Percentiles rank a stretch among this genome's conserved stretches.
Evolutionary conservation across 768 basidiomycete genomes (phyloP).

Genomic region (Pleurotus citrinopileatus): DNA sequence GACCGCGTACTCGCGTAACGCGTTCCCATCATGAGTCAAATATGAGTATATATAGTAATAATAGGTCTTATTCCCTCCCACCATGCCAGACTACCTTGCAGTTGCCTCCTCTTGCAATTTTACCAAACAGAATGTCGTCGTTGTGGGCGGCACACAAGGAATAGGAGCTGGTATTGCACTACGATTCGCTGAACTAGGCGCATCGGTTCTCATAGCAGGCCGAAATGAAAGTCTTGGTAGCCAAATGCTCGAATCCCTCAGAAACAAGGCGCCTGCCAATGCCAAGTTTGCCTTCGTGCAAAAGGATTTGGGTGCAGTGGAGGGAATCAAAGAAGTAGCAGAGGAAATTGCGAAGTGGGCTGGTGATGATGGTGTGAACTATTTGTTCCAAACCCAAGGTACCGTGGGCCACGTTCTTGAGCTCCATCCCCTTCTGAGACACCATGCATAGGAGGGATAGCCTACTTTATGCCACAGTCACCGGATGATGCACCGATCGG

Average conservation of each 20-base stretch:
- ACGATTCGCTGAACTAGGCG: neutral
- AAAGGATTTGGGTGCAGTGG: neutral
- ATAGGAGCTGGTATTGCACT: conserved; percentile 5
- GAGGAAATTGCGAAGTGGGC: conserved; percentile 7
- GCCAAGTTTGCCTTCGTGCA: neutral
- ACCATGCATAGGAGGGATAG: neutral
- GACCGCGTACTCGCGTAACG: neutral
- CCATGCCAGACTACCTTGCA: conserved; percentile 2
- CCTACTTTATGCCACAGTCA: neutral
- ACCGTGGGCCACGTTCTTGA: neutral
- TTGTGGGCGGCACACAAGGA: conserved; percentile 3
- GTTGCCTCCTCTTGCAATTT: neutral
- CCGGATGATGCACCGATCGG: neutral
- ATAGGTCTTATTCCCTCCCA: too few species aligned
- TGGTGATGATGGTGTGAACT: conserved; percentile 6
- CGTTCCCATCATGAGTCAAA: too few species aligned
- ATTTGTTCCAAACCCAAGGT: conserved; percentile 2
- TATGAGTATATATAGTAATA: too few species aligned
- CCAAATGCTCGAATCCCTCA: neutral
- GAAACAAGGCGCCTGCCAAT: neutral
- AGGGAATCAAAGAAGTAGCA: neutral
- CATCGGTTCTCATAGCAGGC: neutral
- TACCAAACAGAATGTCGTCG: neutral
- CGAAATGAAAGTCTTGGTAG: neutral
- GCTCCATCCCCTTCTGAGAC: neutral